A percentile compares a stretch with the other conserved stretches of the same genome.
These are phyloP conservation scores for Exophiala phaeomuriformis DNA, from an alignment of 2,329 filamentous ascomycete genomes.

Conservation along the genomic window DNA sequence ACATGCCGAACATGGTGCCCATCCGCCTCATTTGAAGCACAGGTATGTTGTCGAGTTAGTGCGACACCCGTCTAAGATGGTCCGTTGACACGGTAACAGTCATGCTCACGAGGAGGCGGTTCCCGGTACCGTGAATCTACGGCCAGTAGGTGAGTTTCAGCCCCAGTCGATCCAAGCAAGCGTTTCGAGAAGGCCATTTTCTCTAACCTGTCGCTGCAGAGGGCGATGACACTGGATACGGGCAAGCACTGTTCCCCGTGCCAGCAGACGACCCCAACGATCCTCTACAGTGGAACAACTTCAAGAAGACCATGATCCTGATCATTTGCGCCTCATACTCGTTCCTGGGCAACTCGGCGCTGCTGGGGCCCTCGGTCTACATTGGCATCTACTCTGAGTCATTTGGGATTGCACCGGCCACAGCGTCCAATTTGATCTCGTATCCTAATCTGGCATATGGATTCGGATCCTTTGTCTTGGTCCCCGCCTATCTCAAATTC, in stretches of 20 bases:
- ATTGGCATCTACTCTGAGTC: conserved; percentile 48
- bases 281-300: conserved; percentile 50
- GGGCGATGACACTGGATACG: conserved; percentile 53
- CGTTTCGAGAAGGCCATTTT: background rate
- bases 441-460: conserved; percentile 57
- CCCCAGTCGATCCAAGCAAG: too few relatives aligned
- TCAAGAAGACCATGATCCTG: conserved; percentile 53
- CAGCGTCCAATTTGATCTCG: conserved; percentile 50
- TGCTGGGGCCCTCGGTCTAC: conserved; percentile 53
- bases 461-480: conserved; percentile 50
- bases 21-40: conserved; percentile 19
- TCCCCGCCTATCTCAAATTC: conserved; percentile 52
- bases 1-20: conserved; percentile 10
- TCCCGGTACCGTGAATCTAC: conserved; percentile 51
- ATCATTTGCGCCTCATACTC: conserved; percentile 50
- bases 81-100: conserved; percentile 30
- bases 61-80: background rate
- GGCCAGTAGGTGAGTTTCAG: conserved; percentile 31
- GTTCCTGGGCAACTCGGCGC: conserved; percentile 52
- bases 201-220: conserved; percentile 32
- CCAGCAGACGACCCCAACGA: conserved; percentile 57
- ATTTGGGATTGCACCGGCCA: conserved; percentile 46
- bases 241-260: conserved; percentile 55
- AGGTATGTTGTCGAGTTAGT: conserved; percentile 6
- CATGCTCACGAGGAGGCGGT: conserved; percentile 52